phyloP scores from a whole-genome alignment of 106 monocot species.

The Iris macrosiphon region DNA sequence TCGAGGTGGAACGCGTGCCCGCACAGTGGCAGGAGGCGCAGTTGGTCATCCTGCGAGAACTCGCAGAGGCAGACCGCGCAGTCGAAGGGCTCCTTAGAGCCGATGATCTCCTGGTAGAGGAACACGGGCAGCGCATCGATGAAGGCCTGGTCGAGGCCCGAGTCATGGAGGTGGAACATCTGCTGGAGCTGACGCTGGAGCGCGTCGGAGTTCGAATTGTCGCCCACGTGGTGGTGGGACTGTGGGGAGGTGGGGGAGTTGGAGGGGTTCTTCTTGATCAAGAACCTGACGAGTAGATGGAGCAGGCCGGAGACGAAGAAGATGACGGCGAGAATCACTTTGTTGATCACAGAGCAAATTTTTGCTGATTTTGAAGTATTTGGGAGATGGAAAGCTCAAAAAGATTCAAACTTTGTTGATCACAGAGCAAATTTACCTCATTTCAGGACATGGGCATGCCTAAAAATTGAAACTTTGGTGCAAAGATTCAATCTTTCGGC shows the following conservation, averaged over 20 bases:
- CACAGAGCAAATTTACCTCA: too few relatives aligned
- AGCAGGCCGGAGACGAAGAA: conserved; percentile 90
- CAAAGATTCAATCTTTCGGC: too few relatives aligned
- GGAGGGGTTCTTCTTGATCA: conserved; percentile 38
- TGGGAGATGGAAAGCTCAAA: too few relatives aligned
- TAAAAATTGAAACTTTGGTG: too few relatives aligned
- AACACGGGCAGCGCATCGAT: conserved; percentile 92
- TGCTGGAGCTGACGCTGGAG: conserved; percentile 92
- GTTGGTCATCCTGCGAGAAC: conserved; percentile 60
- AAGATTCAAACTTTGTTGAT: too few relatives aligned
- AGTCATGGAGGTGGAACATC: conserved; percentile 89
- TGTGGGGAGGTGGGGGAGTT: conserved; percentile 10
- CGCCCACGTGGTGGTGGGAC: conserved; percentile 8
- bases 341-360: too few relatives aligned
- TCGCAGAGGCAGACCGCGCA: conserved; percentile 93
- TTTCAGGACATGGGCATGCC: too few relatives aligned
- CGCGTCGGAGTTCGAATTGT: conserved; percentile 30
- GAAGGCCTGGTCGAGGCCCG: conserved; percentile 88
- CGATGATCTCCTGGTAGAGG: conserved; percentile 74
- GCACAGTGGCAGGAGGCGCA: conserved; percentile 75
- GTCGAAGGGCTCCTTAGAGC: conserved; percentile 82
- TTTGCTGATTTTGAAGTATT: too few relatives aligned
- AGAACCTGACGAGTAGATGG: conserved; percentile 74
- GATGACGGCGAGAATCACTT: conserved; percentile 78
- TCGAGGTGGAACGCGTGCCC: conserved; percentile 90